Evolutionary conservation across 192 early-diverging fungal species (phyloP).

Genomic region (Coemansia umbellata): DNA sequence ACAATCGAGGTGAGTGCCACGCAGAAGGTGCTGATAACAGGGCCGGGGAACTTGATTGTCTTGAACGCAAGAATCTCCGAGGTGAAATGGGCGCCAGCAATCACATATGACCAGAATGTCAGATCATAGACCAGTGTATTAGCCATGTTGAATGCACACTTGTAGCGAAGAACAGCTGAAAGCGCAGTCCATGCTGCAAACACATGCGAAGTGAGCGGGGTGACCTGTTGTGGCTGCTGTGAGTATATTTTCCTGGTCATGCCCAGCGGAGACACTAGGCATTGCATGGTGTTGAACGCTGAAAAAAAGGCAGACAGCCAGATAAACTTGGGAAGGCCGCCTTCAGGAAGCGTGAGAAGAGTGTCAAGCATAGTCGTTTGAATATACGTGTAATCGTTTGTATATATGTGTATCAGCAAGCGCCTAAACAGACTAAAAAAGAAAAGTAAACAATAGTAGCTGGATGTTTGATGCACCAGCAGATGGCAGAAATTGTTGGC

Average conservation of each 20-base stretch:
- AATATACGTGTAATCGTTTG: too few species aligned
- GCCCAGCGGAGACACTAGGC: conserved; percentile 65
- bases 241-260: conserved; percentile 77
- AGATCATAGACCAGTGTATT: conserved; percentile 48
- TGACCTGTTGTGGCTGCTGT: conserved; percentile 58
- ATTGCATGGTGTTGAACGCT: conserved; percentile 83
- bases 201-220: conserved; percentile 70
- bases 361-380: conserved; percentile 33
- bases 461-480: too few species aligned
- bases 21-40: conserved; percentile 61
- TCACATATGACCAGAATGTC: conserved; percentile 64
- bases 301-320: conserved; percentile 70
- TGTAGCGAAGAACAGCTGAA: conserved; percentile 75
- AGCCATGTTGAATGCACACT: conserved; percentile 80
- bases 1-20: conserved; percentile 57
- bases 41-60: conserved; percentile 58
- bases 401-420: too few species aligned
- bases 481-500: too few species aligned
- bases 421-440: too few species aligned
- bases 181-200: conserved; percentile 90
- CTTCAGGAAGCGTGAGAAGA: conserved; percentile 36
- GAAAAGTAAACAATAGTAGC: too few species aligned
- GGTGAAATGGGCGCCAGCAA: conserved; percentile 66
- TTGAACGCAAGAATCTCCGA: conserved; percentile 64
- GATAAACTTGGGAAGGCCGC: conserved; percentile 66